Conservation (phyloP, 495 filamentous ascomycete species). For the Aspergillus ostianus region DNA sequence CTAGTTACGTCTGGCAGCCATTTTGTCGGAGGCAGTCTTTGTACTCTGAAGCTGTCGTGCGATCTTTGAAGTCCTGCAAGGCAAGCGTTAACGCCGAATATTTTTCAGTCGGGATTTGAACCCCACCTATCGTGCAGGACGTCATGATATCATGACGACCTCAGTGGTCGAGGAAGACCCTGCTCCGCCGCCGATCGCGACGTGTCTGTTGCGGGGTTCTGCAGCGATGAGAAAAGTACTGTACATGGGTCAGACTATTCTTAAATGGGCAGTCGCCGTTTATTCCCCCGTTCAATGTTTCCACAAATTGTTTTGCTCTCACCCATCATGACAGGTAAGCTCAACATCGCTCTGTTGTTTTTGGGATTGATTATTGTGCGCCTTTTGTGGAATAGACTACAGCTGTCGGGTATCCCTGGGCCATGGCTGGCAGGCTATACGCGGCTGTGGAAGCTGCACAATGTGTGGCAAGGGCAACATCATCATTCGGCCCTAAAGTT, state of each 20-base stretch:
- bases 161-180: neutral
- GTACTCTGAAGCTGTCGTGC: too few species aligned
- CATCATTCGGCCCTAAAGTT: conserved; percentile 31
- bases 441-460: conserved; percentile 33
- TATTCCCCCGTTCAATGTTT: too few species aligned
- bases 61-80: neutral
- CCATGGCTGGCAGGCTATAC: conserved; percentile 34
- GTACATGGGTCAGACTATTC: too few species aligned
- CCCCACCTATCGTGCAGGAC: neutral
- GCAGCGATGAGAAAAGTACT: neutral
- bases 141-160: neutral
- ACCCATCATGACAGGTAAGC: neutral
- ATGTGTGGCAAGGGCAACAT: conserved; percentile 34
- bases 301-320: neutral
- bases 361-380: conserved; percentile 5
- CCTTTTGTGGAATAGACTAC: conserved; percentile 14
- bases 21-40: too few species aligned
- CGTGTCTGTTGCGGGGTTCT: neutral
- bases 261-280: too few species aligned
- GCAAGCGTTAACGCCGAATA: neutral
- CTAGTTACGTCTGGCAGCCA: neutral
- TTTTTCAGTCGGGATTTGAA: neutral
- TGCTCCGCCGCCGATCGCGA: neutral
- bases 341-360: neutral
- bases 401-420: conserved; percentile 31